These are phyloP conservation scores for Alternaria infectoria DNA, from an alignment of 2,329 filamentous ascomycete genomes.

Conservation along the genomic window DNA sequence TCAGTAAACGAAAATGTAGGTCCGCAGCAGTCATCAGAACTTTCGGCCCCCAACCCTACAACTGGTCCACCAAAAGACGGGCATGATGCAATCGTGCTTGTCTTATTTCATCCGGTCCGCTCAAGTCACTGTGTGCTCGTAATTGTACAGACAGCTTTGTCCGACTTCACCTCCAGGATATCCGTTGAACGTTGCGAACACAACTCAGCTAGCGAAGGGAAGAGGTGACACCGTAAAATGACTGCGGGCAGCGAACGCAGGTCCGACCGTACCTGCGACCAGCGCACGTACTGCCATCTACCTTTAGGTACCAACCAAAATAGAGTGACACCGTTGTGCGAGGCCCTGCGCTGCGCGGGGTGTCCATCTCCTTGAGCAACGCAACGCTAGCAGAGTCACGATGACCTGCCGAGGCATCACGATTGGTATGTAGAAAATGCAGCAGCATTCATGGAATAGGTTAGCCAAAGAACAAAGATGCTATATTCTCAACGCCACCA, in stretches of 20 bases:
- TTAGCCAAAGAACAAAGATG: not conserved
- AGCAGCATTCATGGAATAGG: not conserved
- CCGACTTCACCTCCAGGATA: not conserved
- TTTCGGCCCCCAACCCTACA: constrained; percentile 18
- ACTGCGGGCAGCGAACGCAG: not conserved
- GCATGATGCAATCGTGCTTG: constrained; percentile 10
- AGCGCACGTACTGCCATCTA: not conserved
- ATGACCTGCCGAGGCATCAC: not conserved
- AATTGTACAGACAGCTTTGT: not conserved
- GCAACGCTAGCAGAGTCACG: not conserved
- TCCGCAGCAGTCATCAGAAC: constrained; percentile 17
- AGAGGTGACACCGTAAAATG: not conserved
- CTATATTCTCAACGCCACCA: not conserved
- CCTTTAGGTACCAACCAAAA: not conserved
- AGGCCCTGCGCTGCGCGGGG: not conserved
- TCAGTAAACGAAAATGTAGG: constrained; percentile 27
- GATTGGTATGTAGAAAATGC: not conserved
- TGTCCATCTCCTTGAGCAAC: not conserved
- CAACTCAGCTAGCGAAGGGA: not conserved
- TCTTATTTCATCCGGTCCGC: not conserved
- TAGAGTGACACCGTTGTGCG: not conserved
- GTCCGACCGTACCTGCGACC: constrained; percentile 3
- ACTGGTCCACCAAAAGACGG: constrained; percentile 9
- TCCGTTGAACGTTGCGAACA: not conserved
- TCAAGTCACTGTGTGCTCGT: not conserved